Conservation (phyloP, 179 eudicot species). For the Drosera spatulata region DNA sequence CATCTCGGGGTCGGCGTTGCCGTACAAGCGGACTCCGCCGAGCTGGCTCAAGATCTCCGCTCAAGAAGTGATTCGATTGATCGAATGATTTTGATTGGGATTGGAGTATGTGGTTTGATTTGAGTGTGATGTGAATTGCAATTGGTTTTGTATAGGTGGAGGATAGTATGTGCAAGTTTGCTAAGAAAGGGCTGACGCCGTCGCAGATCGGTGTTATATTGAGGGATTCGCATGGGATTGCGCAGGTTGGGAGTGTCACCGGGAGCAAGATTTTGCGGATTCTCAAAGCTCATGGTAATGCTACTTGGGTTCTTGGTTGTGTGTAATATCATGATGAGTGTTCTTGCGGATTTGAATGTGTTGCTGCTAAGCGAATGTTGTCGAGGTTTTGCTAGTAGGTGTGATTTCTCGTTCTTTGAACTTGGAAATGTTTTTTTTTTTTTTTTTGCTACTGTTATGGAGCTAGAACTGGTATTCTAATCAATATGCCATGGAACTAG, state of each 20-base stretch:
- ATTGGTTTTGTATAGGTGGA: constrained; percentile 17
- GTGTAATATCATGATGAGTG: neutral
- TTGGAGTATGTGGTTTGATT: neutral
- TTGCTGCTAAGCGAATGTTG: too few species aligned
- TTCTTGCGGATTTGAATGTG: too few species aligned
- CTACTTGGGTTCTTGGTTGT: too few species aligned
- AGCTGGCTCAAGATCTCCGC: constrained; percentile 23
- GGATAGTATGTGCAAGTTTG: constrained; percentile 31
- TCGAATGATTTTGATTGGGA: neutral
- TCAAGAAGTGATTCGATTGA: constrained; percentile 11
- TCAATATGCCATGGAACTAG: too few species aligned
- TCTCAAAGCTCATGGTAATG: constrained; percentile 38
- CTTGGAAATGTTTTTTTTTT: too few species aligned
- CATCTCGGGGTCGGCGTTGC: constrained; percentile 20
- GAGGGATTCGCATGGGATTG: constrained; percentile 44
- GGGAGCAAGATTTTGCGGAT: constrained; percentile 39
- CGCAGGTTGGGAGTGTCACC: constrained; percentile 37
- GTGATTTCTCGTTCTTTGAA: too few species aligned
- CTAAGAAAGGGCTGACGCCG: constrained; percentile 34
- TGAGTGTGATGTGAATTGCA: neutral
- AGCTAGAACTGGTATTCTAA: too few species aligned
- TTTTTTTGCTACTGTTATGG: too few species aligned
- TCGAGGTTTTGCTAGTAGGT: too few species aligned
- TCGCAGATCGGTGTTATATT: constrained; percentile 35
- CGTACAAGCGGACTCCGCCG: constrained; percentile 28